A percentile compares a stretch with the other conserved stretches of the same genome.
These are phyloP conservation scores for Globisporangium rhizosaccharum DNA, from an alignment of 352 stramenopile species.

Conservation along the genomic window DNA sequence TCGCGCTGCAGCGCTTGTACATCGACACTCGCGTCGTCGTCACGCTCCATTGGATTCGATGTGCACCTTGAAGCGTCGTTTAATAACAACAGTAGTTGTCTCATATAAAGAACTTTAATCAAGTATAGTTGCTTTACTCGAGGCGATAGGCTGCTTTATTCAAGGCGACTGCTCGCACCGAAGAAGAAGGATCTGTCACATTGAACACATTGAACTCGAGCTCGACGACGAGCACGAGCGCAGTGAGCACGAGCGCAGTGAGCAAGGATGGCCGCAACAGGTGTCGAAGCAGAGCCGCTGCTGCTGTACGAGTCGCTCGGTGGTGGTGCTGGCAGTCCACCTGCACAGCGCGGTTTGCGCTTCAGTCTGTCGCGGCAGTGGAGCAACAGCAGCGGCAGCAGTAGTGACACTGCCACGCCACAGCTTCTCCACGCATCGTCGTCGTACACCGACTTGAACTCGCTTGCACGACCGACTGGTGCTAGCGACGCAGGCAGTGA, in stretches of 20 bases:
- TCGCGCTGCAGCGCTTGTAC: slow-evolving; percentile 47
- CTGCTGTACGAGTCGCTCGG: slow-evolving; percentile 31
- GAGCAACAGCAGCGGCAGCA: slow-evolving; percentile 1
- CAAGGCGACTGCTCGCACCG: too few species aligned
- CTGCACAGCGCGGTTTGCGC: background rate
- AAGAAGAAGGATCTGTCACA: too few species aligned
- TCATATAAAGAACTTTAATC: too few species aligned
- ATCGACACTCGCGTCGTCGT: slow-evolving; percentile 15
- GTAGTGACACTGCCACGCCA: background rate
- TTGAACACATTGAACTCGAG: too few species aligned
- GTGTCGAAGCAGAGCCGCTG: slow-evolving; percentile 29
- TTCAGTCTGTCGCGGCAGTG: slow-evolving; percentile 13
- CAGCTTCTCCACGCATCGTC: slow-evolving; percentile 3
- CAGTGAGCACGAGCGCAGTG: background rate
- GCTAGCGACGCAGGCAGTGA: background rate
- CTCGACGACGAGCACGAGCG: background rate
- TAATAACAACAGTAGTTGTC: too few species aligned
- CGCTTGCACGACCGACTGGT: slow-evolving; percentile 15
- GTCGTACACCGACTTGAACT: slow-evolving; percentile 43
- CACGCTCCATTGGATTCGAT: background rate
- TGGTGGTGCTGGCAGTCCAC: background rate
- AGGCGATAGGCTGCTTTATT: too few species aligned
- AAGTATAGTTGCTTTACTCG: too few species aligned
- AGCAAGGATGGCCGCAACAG: background rate
- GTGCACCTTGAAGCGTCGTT: background rate